Evolutionary conservation across 2,329 filamentous ascomycete genomes (phyloP).

Genomic region (Fusarium chaquense): DNA sequence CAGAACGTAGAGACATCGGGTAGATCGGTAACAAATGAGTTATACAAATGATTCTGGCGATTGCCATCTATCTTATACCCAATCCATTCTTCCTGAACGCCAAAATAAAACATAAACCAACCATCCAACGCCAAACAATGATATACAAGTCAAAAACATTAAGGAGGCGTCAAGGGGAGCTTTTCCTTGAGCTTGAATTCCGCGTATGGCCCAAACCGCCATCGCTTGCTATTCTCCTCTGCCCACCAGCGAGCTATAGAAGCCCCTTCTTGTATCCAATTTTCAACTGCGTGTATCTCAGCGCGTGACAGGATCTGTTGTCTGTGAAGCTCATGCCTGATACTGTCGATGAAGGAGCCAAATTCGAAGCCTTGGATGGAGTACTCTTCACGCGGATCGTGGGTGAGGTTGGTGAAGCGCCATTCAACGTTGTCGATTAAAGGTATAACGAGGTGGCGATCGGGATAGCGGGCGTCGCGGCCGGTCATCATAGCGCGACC

Average conservation of each 20-base stretch:
- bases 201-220: constrained; percentile 44
- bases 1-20: background rate
- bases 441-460: constrained; percentile 50
- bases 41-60: background rate
- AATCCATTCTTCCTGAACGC: background rate
- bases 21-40: background rate
- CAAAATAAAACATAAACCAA: background rate
- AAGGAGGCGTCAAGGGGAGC: background rate
- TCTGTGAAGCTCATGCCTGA: constrained; percentile 41
- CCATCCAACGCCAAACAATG: constrained; percentile 2
- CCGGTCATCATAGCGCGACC: constrained; percentile 50
- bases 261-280: constrained; percentile 51
- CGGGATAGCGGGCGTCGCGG: constrained; percentile 49
- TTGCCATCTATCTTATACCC: background rate
- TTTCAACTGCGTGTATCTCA: constrained; percentile 36
- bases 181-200: constrained; percentile 7
- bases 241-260: constrained; percentile 52
- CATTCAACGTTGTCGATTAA: constrained; percentile 50
- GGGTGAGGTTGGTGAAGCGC: constrained; percentile 48
- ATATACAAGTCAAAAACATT: background rate
- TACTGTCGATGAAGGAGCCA: constrained; percentile 37
- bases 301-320: background rate
- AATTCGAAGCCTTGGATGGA: constrained; percentile 48
- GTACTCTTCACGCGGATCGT: constrained; percentile 45
- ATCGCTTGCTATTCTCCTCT: constrained; percentile 52